Evolutionary conservation across 768 basidiomycete genomes (phyloP).

Genomic region (Crassisporium funariophilum): DNA sequence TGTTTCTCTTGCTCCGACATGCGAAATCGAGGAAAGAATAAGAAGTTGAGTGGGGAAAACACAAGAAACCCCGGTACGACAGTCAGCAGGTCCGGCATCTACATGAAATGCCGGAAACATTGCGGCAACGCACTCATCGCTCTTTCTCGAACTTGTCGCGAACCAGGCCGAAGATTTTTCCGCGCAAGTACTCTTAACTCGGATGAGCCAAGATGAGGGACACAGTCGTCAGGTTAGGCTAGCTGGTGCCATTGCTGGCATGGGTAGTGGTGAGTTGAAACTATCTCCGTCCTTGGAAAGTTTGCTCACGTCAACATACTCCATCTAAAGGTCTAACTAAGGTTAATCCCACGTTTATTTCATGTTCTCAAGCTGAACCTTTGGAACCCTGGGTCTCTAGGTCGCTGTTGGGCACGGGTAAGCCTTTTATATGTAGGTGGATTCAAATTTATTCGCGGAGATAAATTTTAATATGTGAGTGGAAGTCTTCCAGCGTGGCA

Average conservation of each 20-base stretch:
- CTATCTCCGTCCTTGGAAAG: not conserved
- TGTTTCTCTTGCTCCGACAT: constrained; percentile 54
- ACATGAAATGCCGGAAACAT: too few relatives aligned
- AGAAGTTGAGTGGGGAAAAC: too few relatives aligned
- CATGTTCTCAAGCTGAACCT: constrained; percentile 9
- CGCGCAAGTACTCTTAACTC: constrained; percentile 9
- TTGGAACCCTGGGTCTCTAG: constrained; percentile 31
- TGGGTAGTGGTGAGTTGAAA: constrained; percentile 55
- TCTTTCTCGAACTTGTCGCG: not conserved
- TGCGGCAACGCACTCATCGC: too few relatives aligned
- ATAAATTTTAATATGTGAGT: not conserved
- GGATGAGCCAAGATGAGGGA: constrained; percentile 34
- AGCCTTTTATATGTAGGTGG: constrained; percentile 18
- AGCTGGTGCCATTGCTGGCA: constrained; percentile 58
- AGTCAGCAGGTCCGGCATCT: too few relatives aligned
- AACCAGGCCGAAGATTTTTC: not conserved
- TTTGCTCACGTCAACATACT: constrained; percentile 4
- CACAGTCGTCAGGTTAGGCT: constrained; percentile 44
- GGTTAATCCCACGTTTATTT: constrained; percentile 28
- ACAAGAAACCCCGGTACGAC: too few relatives aligned
- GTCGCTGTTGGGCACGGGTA: constrained; percentile 75
- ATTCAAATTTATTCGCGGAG: not conserved
- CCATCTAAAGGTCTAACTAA: constrained; percentile 49
- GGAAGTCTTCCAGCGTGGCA: too few relatives aligned
- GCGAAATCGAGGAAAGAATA: not conserved